Evolutionary conservation across 2,329 filamentous ascomycete genomes (phyloP).

Genomic region (Cryphonectria radicalis): DNA sequence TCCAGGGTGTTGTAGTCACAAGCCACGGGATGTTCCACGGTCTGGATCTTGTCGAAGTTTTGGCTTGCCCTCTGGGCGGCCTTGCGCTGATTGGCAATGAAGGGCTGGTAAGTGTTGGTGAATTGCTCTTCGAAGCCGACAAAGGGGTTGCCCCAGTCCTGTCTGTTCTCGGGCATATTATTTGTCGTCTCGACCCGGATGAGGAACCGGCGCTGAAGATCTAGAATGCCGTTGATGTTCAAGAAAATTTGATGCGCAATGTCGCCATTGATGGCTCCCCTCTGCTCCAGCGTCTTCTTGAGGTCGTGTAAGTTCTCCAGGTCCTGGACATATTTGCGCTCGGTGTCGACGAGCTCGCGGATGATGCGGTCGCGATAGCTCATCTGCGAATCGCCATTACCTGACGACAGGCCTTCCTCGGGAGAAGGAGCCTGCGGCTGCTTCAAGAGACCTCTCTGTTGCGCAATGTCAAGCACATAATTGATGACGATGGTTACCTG

Average conservation of each 20-base stretch:
- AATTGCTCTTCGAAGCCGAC: slow-evolving; percentile 84
- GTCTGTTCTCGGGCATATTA: slow-evolving; percentile 72
- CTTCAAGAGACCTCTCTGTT: slow-evolving; percentile 74
- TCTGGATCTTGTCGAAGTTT: slow-evolving; percentile 84
- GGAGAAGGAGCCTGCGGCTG: slow-evolving; percentile 52
- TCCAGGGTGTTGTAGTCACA: slow-evolving; percentile 86
- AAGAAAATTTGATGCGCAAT: slow-evolving; percentile 93
- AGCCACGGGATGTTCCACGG: slow-evolving; percentile 78
- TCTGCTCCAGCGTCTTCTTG: slow-evolving; percentile 88
- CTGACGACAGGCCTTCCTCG: slow-evolving; percentile 47
- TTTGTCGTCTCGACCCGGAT: slow-evolving; percentile 97
- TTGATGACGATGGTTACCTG: slow-evolving; percentile 91
- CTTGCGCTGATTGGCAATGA: slow-evolving; percentile 94
- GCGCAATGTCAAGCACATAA: slow-evolving; percentile 83
- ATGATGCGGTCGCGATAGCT: slow-evolving; percentile 84
- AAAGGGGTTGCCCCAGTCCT: slow-evolving; percentile 96
- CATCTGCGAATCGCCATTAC: slow-evolving; percentile 57
- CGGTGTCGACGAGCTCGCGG: slow-evolving; percentile 88
- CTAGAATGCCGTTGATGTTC: slow-evolving; percentile 91
- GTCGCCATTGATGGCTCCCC: slow-evolving; percentile 85
- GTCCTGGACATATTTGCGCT: slow-evolving; percentile 97
- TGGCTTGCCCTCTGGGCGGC: slow-evolving; percentile 83
- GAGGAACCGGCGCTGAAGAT: slow-evolving; percentile 92
- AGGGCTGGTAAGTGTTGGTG: slow-evolving; percentile 84
- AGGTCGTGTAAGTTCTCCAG: slow-evolving; percentile 90